Percentiles rank a stretch among this genome's conserved stretches.
Conservation (phyloP, 306 rosid genomes). For the Trifolium fragiferum region DNA sequence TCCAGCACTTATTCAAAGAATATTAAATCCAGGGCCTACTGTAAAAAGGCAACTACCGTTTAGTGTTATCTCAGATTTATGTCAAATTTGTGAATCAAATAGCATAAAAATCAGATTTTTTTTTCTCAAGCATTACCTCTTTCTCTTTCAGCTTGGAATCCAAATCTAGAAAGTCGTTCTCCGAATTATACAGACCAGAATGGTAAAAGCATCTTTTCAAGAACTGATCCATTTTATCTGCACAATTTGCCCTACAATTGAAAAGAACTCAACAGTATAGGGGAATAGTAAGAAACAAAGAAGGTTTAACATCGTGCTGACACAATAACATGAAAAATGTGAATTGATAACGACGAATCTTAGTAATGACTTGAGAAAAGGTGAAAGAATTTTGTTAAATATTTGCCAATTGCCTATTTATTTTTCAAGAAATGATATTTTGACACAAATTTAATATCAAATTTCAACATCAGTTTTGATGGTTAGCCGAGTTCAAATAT, state of each 20-base stretch:
- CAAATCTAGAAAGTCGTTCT: conserved; percentile 70
- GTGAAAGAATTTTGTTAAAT: background rate
- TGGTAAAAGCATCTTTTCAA: conserved; percentile 91
- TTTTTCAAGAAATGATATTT: background rate
- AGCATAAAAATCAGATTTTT: conserved; percentile 6
- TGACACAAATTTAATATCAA: background rate
- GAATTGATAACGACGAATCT: background rate
- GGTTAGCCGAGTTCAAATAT: background rate
- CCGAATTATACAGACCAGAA: conserved; percentile 82
- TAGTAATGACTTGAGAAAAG: background rate
- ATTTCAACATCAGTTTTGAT: background rate
- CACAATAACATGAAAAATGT: conserved; percentile 33
- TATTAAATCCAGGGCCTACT: conserved; percentile 14
- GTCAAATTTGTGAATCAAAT: conserved; percentile 23
- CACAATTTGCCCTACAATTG: conserved; percentile 76
- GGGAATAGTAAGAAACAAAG: conserved; percentile 7
- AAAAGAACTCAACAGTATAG: conserved; percentile 35
- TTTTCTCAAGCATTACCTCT: conserved; percentile 54
- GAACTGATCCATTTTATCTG: conserved; percentile 87
- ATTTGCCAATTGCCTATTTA: conserved; percentile 2
- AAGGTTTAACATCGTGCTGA: conserved; percentile 5
- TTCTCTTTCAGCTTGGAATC: conserved; percentile 71
- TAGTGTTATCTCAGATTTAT: background rate
- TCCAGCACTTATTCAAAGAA: conserved; percentile 7
- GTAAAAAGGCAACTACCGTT: conserved; percentile 19